Evolutionary conservation across 164 flowering plant species (phyloP).

Genomic region (Dillenia turbinata): DNA sequence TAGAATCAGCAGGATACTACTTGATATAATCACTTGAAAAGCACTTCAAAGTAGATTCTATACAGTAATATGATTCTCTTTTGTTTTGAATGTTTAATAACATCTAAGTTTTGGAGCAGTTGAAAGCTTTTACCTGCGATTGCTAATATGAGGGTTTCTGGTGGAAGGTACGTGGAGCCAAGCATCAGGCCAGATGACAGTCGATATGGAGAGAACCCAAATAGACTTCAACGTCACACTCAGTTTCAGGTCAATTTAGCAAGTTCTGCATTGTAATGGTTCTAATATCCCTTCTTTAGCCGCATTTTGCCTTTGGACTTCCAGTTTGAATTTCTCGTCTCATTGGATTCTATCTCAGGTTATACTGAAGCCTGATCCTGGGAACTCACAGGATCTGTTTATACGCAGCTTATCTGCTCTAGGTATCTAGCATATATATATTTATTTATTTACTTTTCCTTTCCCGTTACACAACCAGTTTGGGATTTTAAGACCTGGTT

Average conservation of each 20-base stretch:
- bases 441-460: neutral
- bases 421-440: slow-evolving; percentile 37
- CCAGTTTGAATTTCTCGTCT: neutral
- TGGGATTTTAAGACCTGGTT: too few relatives aligned
- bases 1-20: too few relatives aligned
- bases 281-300: too few relatives aligned
- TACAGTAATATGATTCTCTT: too few relatives aligned
- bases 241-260: slow-evolving; percentile 74
- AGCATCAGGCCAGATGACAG: slow-evolving; percentile 99
- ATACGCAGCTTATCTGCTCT: slow-evolving; percentile 80
- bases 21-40: too few relatives aligned
- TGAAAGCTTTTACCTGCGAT: neutral
- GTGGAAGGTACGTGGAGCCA: slow-evolving; percentile 83
- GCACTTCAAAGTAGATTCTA: too few relatives aligned
- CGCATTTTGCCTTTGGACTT: neutral
- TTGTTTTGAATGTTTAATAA: neutral
- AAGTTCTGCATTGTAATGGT: too few relatives aligned
- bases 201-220: slow-evolving; percentile 97
- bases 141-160: slow-evolving; percentile 19
- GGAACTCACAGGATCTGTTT: slow-evolving; percentile 94
- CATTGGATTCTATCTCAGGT: slow-evolving; percentile 50
- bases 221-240: slow-evolving; percentile 94
- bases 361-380: slow-evolving; percentile 97
- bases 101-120: neutral
- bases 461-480: neutral